Evolutionary conservation across 257 asterid species (phyloP).

Genomic region (Voacanga thouarsii): DNA sequence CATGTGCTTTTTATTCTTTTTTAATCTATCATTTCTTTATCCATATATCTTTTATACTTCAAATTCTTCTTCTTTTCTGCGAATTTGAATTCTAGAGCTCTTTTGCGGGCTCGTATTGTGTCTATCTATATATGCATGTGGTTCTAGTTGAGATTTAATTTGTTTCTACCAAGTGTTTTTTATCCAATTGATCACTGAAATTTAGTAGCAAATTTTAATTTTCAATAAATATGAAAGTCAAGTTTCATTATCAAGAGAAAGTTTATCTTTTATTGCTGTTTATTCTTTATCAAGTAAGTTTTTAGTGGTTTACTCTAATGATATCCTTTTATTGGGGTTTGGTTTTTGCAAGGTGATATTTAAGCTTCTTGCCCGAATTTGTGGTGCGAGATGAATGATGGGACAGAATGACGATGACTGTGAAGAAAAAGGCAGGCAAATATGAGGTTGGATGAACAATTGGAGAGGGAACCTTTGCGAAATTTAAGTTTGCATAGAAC

Average conservation of each 20-base stretch:
- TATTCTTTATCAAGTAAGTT: background rate
- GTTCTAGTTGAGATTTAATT: background rate
- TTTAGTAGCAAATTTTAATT: background rate
- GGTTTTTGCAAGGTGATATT: constrained; percentile 1
- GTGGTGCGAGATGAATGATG: constrained; percentile 36
- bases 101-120: background rate
- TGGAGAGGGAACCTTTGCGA: constrained; percentile 92
- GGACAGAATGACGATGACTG: constrained; percentile 45
- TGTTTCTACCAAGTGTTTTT: background rate
- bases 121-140: background rate
- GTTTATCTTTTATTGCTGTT: too few species aligned
- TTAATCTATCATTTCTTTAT: background rate
- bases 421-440: constrained; percentile 69
- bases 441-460: constrained; percentile 86
- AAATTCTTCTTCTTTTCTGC: background rate
- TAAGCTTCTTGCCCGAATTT: background rate
- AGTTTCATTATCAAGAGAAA: too few species aligned
- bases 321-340: background rate
- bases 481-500: constrained; percentile 85
- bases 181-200: background rate
- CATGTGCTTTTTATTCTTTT: background rate
- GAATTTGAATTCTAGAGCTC: background rate
- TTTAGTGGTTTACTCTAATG: background rate
- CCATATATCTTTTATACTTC: background rate
- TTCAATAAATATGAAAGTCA: background rate